Base-by-base conservation (phyloP, 768 basidiomycete genomes). In the Suillus fuscotomentosus region DNA sequence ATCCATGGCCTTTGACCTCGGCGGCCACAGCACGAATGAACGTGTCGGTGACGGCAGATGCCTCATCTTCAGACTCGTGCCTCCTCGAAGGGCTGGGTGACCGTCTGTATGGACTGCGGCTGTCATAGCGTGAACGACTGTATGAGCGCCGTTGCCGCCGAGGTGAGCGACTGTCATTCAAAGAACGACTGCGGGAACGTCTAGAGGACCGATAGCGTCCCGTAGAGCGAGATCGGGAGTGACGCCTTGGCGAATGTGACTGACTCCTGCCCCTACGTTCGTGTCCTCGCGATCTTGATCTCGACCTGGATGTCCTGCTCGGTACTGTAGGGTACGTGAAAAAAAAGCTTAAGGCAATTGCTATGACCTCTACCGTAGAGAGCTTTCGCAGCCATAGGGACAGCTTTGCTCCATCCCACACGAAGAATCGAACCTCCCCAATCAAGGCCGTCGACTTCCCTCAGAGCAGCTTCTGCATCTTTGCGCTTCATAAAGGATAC, bases 401-500 rank as follows among this genome's bases (percentile, higher is more conserved):
- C 92, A 2, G 96, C 93, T 78, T 99, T 99, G 73, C 97, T 97
- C 96, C 97, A 99, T 15, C 95, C 95, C 6, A 96, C 94, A 15
- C 94, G 83, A 5, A 99, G 79, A 24, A 93, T 75, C 45, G 84
- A 92, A 8, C 96, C 96, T 63, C 92, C 94, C 97, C 97, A 99
- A 51, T 97, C 94, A 65, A 89, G 87, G 2, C 96, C 95, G 70
- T 99, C 97, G 62, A 94, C 85, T 72, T 97, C 92, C 31, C 91
- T 88, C 24, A 97, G 80, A 3, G 97, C 97, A 50, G 77, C 80
- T 72, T 99, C 97, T 3, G 97, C 97, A 70, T 95, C 95, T 68
- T 86, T 87, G 60, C 97, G 84, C 69, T 88, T 93, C 94, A 99
- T 97, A 76, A 90, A 99, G 0, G 95, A 93, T 22, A 99, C 97